Evolutionary conservation across 306 rosid genomes (phyloP).

Genomic region (apple (Malus domestica)): DNA sequence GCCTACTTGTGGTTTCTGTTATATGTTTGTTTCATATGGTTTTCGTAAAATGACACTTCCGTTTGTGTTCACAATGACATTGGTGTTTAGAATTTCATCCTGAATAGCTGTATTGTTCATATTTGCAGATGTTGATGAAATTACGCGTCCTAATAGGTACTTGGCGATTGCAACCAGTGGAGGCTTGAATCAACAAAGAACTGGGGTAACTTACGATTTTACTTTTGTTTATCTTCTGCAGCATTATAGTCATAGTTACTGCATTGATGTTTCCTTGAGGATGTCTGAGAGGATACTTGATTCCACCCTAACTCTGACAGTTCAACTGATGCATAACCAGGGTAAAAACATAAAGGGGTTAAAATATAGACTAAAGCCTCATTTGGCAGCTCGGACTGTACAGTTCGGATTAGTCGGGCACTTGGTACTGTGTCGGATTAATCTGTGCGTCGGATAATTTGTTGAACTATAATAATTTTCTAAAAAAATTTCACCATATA

Average conservation of each 20-base stretch:
- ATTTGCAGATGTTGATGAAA: conserved; percentile 54
- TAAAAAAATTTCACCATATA: too few species aligned
- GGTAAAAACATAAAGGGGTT: neutral
- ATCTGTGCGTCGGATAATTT: too few species aligned
- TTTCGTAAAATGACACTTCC: neutral
- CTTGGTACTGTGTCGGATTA: too few species aligned
- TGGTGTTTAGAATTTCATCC: conserved; percentile 5
- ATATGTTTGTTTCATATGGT: neutral
- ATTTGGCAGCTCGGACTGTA: too few species aligned
- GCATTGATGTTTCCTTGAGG: neutral
- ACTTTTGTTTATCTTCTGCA: conserved; percentile 1
- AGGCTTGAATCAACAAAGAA: conserved; percentile 97
- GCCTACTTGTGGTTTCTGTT: neutral
- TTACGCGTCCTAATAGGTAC: conserved; percentile 52
- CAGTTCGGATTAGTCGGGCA: too few species aligned
- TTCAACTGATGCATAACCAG: neutral
- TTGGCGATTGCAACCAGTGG: conserved; percentile 95
- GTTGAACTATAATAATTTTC: too few species aligned
- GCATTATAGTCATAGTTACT: neutral
- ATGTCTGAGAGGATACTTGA: neutral
- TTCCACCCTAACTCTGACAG: neutral
- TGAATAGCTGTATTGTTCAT: neutral
- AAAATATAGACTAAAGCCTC: neutral
- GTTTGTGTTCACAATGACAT: neutral
- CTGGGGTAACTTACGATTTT: conserved; percentile 56